Base-by-base conservation (phyloP, 768 basidiomycete species). In the Phallus indusiatus region DNA sequence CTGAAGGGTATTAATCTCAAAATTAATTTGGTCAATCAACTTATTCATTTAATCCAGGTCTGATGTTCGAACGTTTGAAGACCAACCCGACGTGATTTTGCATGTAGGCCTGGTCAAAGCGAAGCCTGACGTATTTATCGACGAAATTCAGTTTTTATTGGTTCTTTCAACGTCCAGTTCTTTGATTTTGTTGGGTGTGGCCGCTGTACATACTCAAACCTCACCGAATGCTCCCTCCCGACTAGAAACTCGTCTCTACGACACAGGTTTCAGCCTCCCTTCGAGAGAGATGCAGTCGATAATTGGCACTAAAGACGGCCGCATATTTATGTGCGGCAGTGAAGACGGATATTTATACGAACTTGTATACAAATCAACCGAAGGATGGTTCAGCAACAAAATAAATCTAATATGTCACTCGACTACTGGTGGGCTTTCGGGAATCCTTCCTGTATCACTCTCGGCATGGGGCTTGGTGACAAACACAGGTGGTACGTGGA, bases 291-390 rank as follows among this genome's bases (percentile, higher is more conserved):
- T 98, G 91, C 76, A 81, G 3, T 86, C 86, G 47, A 87, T 96
- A 51, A 76, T 81, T 58, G 90, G 90, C 7, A 90, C 88, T 1
- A 67, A 76, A 22, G 82, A 86, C 37, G 95, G 95, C 48, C 80
- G 94, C 56, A 93, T 96, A 62, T 94, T 98, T 73, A 90, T 95
- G 88, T 81, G 81, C 54, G 90, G 90, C 14, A 76, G 80, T 10
- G 84, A 86, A 66, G 92, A 95, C 66, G 93, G 93, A 14, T 84
- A 85, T 67, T 73, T 98, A 55, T 96, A 95, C 70, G 95, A 97
- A 70, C 71, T 98, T 47, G 86, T 89, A 66, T 98, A 97, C 70
- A 89, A 92, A 66, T 84, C 87, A 64, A 87, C 80, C 62, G 90
- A 94, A 66, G 87, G 89, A 0, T 95, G 93, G 93, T 95, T 96